These are phyloP conservation scores for Acephala macrosclerotiorum DNA, from an alignment of 2,329 filamentous ascomycete genomes.

Conservation along the genomic window DNA sequence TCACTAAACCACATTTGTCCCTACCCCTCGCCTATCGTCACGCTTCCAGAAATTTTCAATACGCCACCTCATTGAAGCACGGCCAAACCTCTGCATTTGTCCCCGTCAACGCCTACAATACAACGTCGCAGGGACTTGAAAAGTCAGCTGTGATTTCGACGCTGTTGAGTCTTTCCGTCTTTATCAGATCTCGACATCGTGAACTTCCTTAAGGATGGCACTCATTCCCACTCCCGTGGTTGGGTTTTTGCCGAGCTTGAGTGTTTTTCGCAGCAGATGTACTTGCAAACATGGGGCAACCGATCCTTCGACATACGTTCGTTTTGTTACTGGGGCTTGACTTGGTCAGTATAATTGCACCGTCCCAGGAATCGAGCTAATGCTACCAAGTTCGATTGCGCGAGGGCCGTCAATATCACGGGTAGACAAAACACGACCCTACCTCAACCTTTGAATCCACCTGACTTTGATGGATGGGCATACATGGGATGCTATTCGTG, in stretches of 20 bases:
- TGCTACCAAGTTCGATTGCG: not conserved
- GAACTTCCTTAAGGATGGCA: not conserved
- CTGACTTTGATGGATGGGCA: not conserved
- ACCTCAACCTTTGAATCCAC: constrained; percentile 4
- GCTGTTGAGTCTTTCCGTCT: not conserved
- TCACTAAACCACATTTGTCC: not conserved
- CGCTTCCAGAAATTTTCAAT: not conserved
- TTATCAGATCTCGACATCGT: not conserved
- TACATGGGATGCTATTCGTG: constrained; percentile 8
- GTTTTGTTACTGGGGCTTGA: not conserved
- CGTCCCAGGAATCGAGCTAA: not conserved
- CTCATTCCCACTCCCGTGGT: not conserved
- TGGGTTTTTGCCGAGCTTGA: not conserved
- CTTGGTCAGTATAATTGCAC: not conserved
- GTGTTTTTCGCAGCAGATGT: not conserved
- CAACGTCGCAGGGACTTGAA: not conserved
- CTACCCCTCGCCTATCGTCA: not conserved
- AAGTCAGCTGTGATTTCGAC: not conserved
- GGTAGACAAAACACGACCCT: not conserved
- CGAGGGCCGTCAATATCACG: not conserved
- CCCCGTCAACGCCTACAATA: not conserved
- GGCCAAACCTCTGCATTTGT: not conserved
- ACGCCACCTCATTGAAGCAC: not conserved
- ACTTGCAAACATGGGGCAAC: not conserved
- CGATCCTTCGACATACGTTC: not conserved